A percentile compares a stretch with the other conserved stretches of the same genome.
These are phyloP conservation scores for Claviceps humidiphila DNA, from an alignment of 2,329 filamentous ascomycete genomes.

Conservation along the genomic window DNA sequence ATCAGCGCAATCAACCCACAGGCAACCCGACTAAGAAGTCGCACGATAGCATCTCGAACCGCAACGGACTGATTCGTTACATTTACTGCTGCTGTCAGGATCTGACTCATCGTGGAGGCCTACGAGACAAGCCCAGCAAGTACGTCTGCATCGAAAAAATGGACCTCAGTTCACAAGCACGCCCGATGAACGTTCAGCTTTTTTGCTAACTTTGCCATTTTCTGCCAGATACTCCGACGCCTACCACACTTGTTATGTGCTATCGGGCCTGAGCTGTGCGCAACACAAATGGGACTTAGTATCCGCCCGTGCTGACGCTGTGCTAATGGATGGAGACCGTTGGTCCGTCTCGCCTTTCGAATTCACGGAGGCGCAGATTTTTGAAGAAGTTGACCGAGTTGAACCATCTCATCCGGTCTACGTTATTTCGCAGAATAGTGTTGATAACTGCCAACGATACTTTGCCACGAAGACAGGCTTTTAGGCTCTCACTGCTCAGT, in stretches of 20 bases:
- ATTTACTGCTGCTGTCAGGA: conserved; percentile 83
- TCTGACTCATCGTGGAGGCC: conserved; percentile 54
- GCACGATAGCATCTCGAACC: conserved; percentile 53
- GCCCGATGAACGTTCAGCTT: too few species aligned
- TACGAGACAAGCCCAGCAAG: conserved; percentile 90
- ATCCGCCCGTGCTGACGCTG: conserved; percentile 18
- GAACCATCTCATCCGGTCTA: conserved; percentile 69
- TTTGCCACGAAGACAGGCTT: conserved; percentile 48
- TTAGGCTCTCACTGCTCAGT: conserved; percentile 18
- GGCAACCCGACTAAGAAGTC: conserved; percentile 17
- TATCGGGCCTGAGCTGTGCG: conserved; percentile 71
- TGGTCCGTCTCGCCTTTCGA: conserved; percentile 38
- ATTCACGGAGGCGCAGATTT: conserved; percentile 44
- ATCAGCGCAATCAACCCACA: conserved; percentile 15
- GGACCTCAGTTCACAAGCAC: neutral
- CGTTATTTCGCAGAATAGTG: conserved; percentile 61
- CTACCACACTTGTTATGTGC: conserved; percentile 87
- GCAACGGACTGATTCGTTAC: conserved; percentile 76
- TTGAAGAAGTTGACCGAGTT: conserved; percentile 59
- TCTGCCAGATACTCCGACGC: conserved; percentile 56
- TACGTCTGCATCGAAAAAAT: conserved; percentile 28
- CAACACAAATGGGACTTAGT: conserved; percentile 53
- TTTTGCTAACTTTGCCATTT: conserved; percentile 2
- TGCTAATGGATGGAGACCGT: conserved; percentile 23
- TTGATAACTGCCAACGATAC: conserved; percentile 50